Evolutionary conservation across 73 alveolate genomes (phyloP), one percentile per base, ranked within the genome.

Genomic region (Paramecium biaurelia): DNA sequence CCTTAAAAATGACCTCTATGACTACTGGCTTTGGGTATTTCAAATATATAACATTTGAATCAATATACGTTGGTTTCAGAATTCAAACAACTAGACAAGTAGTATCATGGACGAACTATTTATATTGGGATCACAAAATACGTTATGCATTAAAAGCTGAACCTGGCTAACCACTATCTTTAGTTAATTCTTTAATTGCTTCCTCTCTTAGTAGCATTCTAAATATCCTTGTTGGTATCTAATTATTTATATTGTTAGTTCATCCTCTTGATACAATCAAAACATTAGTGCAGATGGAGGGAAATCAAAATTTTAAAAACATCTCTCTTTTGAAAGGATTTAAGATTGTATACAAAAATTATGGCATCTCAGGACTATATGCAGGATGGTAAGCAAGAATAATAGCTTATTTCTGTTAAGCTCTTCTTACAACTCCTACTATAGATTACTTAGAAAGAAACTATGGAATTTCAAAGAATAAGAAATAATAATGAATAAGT

Each of bases 351-450:
- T 79, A 45, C 14, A 23, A 38, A 24, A 47, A 38, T 41, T 47
- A 42, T 20, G 90, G 90, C 1, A 79, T 42, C 5, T 30, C 45
- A 41, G 90, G 90, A 38, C 49, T 79, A 20, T 79, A 79, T 79
- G 90, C 90, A 24, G 76, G 90, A 41, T 79, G 90, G 90, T 20
- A 79, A 34, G 90, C 90, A 41, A 43, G 76, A 47, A 45, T 47
- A 20, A 21, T 45, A 18, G 70, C 90, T 18, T 79, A 30, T 20
- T 42, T 79, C 24, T 79, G 70, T 24, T 45, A 79, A 41, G 90
- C 90, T 45, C 56, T 79, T 20, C 49, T 79, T 20, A 79, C 90
- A 14, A 79, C 76, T 1, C 74, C 70, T 10, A 79, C 74, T 24
- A 41, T 79, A 21, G 90, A 43, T 12, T 79, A 79, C 28, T 45